Base-by-base conservation (phyloP, 2,329 filamentous ascomycete species). In the Neurospora crassa region DNA sequence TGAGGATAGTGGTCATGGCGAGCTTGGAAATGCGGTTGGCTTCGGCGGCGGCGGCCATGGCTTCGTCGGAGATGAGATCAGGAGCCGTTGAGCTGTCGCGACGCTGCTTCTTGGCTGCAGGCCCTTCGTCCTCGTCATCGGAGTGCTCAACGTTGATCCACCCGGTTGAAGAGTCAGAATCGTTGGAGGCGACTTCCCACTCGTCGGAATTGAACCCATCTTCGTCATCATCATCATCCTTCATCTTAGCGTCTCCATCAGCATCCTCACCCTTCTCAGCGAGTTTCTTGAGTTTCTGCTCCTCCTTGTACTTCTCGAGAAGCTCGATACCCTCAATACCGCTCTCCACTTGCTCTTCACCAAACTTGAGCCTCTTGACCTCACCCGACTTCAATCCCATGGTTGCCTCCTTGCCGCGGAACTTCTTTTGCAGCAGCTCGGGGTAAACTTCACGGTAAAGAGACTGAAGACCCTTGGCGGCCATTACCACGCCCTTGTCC, bases 401-500 rank as follows among this genome's bases (percentile, higher is more conserved):
- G 0, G 93, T 89, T 14, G 96, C 96, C 70, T 94, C 90, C 83
- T 97, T 97, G 77, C 96, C 96, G 76, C 96, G 89, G 79, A 97
- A 96, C 78, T 92, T 89, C 85, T 93, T 96, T 81, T 91, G 91
- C 72, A 99, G 84, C 83, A 98, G 88, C 75, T 97, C 92, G 0
- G 96, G 93, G 43, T 91, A 94, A 16, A 97, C 92, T 78, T 98
- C 94, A 76, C 96, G 87, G 83, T 97, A 99, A 6, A 99, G 85
- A 34, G 93, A 93, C 59, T 99, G 84, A 7, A 99, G 84, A 74
- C 96, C 95, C 80, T 96, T 95, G 16, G 95, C 94, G 8, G 96
- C 96, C 96, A 99, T 98, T 88, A 97, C 94, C n/a, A 96, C 92
- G 72, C 95, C 94, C 84, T 98, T 99, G 79, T 99, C 96, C 79